Conservation (phyloP, 805 yeast genomes). For the Saturnispora quitensis region DNA sequence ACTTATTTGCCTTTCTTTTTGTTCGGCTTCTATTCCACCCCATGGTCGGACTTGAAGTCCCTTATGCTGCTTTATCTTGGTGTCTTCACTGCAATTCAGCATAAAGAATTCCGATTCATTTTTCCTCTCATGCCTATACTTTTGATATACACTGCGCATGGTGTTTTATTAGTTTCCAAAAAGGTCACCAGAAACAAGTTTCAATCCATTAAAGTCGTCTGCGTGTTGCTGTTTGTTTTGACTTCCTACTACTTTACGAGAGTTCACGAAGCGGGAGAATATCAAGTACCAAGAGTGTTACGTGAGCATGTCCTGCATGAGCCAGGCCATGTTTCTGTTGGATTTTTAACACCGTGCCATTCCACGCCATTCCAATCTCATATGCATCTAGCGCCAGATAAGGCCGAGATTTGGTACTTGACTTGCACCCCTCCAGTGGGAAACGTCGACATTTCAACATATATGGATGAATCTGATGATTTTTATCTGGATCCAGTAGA, state of each 20-base stretch:
- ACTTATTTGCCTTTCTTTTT: constrained; percentile 56
- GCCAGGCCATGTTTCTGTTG: constrained; percentile 40
- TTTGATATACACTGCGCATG: constrained; percentile 40
- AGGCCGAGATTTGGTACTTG: constrained; percentile 58
- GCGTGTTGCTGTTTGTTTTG: constrained; percentile 12
- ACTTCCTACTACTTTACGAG: constrained; percentile 36
- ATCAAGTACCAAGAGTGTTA: constrained; percentile 21
- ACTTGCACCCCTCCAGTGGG: constrained; percentile 88
- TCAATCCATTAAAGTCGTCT: constrained; percentile 6
- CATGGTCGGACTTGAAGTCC: constrained; percentile 20
- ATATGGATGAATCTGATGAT: constrained; percentile 80
- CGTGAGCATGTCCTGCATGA: neutral
- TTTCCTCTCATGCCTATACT: constrained; percentile 77
- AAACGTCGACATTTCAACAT: constrained; percentile 28
- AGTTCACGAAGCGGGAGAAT: constrained; percentile 82
- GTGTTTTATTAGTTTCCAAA: constrained; percentile 17
- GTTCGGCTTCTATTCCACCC: constrained; percentile 27
- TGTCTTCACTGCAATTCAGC: constrained; percentile 59
- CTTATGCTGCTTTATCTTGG: constrained; percentile 34
- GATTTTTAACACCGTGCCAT: constrained; percentile 92
- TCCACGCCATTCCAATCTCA: constrained; percentile 93
- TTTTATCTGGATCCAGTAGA: constrained; percentile 58
- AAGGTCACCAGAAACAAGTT: constrained; percentile 2
- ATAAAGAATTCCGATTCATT: constrained; percentile 87
- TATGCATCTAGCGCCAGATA: constrained; percentile 45